Base-by-base conservation (phyloP, 1,284 basidiomycete genomes). In the Boletus austroedulis region DNA sequence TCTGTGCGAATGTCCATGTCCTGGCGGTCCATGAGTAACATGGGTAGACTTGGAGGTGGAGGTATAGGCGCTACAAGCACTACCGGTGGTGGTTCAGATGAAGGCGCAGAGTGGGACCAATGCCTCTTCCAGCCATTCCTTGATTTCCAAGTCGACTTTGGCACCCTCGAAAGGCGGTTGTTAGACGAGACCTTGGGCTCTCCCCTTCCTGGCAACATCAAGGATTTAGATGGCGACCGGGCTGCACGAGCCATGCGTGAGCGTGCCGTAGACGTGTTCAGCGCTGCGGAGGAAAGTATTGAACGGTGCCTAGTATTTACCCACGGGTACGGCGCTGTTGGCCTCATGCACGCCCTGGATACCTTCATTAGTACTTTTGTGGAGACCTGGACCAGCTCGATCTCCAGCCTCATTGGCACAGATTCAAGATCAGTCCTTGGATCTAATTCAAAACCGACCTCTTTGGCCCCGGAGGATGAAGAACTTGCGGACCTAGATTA, bases 71-170 rank as follows among this genome's bases (percentile, higher is more conserved):
- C 41, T 26, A 51, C 63, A 17, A 53, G 46, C 14, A 28, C 62
- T 21, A 36, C 55, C 21, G 29, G 50, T 15, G 44, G 48, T 19
- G 36, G 59, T 45, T 31, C 49, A 50, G 69, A 64, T n/a, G 79
- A 82, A 47, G 77, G 77, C 12, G 75, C 83, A 62, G 86, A 86
- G 50, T 97, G 95, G 95, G 93, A 96, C 67, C 87, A 89, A 55
- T 86, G 89, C 41, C 78, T 97, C 11, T 95, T 94, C 72, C 93
- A 95, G 69, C 92, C 95, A 0, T 97, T 96, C 77, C 78, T 95
- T 21, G 91, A 95, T 67, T 89, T 89, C 61, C 95, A 97, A 68
- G 79, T 84, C 19, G 88, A 94, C 55, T 97, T 95, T 72, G 82
- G 83, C 0, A 75, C 80, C 1, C 79, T 95, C 40, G 95, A 98